Evolutionary conservation across 306 rosid species (phyloP), one percentile per base, ranked within the genome.

Genomic region (Begonia masoniana): DNA sequence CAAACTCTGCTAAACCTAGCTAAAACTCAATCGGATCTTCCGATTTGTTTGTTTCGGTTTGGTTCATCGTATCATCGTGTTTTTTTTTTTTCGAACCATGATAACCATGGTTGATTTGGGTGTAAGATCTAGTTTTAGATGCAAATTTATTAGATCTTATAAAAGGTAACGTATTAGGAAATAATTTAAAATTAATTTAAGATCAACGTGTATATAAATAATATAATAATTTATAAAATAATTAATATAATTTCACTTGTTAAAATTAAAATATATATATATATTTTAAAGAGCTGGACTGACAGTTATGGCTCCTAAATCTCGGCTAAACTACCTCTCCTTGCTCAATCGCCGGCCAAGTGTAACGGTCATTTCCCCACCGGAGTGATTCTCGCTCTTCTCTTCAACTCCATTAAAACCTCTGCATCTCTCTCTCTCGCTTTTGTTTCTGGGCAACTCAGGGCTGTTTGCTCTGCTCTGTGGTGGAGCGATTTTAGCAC

Each of bases 231-330:
- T 17, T n/a, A n/a, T n/a, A n/a, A n/a, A n/a, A n/a, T n/a, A n/a
- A n/a, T n/a, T n/a, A n/a, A n/a, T n/a, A n/a, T n/a, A n/a, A n/a
- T n/a, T n/a, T n/a, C n/a, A n/a, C n/a, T n/a, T n/a, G n/a, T n/a
- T n/a, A n/a, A n/a, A n/a, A n/a, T n/a, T n/a, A n/a, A n/a, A n/a
- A n/a, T 17, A 17, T 17, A 17, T 17, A 17, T 17, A 17, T 17
- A 17, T 17, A 17, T 17, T 17, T 17, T 17, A 17, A 17, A 17
- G 19, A 1, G 19, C 19, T 17, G n/a, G n/a, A 15, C 73, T 31
- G 78, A 65, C 82, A 68, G 91, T 82, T 76, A 76, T 61, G 39
- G 57, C 76, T 81, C 80, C 60, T 58, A 62, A 70, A 48, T 67
- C 64, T 74, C 76, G 72, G 61, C 61, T 53, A 8, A 36, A 54